Conservation (phyloP, 2,329 filamentous ascomycete genomes). For the Colletotrichum chlorophyti region DNA sequence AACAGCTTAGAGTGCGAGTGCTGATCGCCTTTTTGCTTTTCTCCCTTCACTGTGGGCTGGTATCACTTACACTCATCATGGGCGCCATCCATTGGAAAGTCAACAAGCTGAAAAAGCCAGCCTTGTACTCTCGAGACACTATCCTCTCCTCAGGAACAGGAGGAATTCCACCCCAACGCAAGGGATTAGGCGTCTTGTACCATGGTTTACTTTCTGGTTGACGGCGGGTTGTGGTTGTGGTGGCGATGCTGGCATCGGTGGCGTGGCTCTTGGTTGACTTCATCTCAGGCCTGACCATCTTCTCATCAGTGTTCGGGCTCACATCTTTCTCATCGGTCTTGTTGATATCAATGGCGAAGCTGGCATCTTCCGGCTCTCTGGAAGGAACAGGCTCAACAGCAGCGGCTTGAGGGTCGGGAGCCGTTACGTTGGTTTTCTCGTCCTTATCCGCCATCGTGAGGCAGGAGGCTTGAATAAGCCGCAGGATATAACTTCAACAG, state of each 20-base stretch:
- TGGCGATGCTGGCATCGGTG: conserved; percentile 58
- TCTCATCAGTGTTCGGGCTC: conserved; percentile 14
- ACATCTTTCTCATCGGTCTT: conserved; percentile 14
- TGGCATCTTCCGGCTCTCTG: conserved; percentile 15
- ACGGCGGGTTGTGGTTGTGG: conserved; percentile 42
- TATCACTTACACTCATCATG: conserved; percentile 73
- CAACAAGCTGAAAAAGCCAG: conserved; percentile 75
- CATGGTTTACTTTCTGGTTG: conserved; percentile 59
- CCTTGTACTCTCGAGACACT: conserved; percentile 73
- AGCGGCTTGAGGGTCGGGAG: conserved; percentile 37
- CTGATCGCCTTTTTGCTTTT: background rate
- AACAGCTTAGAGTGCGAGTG: background rate
- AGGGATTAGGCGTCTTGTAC: conserved; percentile 67
- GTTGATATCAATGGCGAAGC: conserved; percentile 22
- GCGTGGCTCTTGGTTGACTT: conserved; percentile 57
- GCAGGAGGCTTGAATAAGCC: background rate
- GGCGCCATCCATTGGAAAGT: conserved; percentile 92
- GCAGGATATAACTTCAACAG: background rate
- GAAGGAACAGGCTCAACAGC: conserved; percentile 34
- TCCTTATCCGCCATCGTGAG: conserved; percentile 34
- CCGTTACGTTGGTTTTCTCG: conserved; percentile 32
- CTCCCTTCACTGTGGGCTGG: background rate
- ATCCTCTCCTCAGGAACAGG: conserved; percentile 60
- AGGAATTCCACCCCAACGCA: conserved; percentile 64
- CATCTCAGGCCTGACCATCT: conserved; percentile 33